Evolutionary conservation across 805 yeast species (phyloP), one percentile per base, ranked within the genome.

Genomic region (Saccharomycopsis microspora): DNA sequence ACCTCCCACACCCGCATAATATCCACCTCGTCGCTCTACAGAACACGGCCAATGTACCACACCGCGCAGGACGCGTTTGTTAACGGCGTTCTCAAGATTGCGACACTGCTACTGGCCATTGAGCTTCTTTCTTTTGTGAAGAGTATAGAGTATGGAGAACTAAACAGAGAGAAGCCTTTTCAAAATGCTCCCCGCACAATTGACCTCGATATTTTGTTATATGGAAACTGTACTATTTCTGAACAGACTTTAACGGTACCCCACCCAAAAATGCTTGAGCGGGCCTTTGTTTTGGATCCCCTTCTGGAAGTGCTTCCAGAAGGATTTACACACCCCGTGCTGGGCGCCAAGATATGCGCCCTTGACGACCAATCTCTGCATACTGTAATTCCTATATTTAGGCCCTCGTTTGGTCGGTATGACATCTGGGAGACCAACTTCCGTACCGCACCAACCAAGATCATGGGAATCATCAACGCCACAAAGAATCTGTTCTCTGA

Each of bases 401-500:
- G 43, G 10, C 11, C 7, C 33, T 33, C 41, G 3, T 19, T 37
- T 34, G 28, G 32, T 9, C 6, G 36, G n/a, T 43, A 19, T 19
- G 45, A 43, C n/a, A 43, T 5, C 6, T 48, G 41, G 42, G 39
- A 39, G 8, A 44, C 48, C 37, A 40, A 35, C 5, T 52, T 69
- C 28, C 60, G 65, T 19, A 64, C 70, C 40, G 62, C 66, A 4
- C 60, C 68, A 5, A 86, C 97, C 0, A 64, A 71, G 45, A 60
- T 88, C 41, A 93, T 93, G 98, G 93, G 87, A 1, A 81, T 93
- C 43, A 64, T 93, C 54, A 93, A 93, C 58, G 73, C 83, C 27
- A 93, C 98, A 0, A 96, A 97, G 0, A 97, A 93, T 63, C 88
- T 96, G 1, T 93, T 93, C 60, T 85, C 95, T 41, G 98, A 93